Base-by-base conservation (phyloP, 345 rosid genomes). In the Gossypium longicalyx region DNA sequence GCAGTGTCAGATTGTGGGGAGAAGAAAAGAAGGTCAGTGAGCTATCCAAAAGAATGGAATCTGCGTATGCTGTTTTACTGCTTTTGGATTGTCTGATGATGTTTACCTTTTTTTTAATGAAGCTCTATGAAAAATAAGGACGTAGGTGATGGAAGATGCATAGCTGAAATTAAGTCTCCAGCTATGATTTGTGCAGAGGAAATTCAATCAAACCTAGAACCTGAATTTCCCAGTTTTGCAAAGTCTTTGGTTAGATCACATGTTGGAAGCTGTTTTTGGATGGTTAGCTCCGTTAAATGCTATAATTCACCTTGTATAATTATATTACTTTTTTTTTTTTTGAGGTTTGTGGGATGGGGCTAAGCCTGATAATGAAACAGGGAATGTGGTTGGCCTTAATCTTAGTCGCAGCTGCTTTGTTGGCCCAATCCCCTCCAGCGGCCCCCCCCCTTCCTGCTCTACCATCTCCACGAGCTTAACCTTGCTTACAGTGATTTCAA, bases 211-310 rank as follows among this genome's bases (percentile, higher is more conserved):
- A 89, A 88, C 83, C 81, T 89, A 56, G 91, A 85, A 67, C 77
- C 89, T 6, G 65, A 45, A 45, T 80, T 72, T 72, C 94, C 91
- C 69, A 89, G 87, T 79, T 89, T 89, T 70, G 67, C 86, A 73
- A 88, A 86, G 76, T 75, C 79, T 68, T 79, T 89, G 86, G 90
- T 89, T 76, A 85, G 91, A 70, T 87, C 91, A 66, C 93, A 89
- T 77, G 87, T 87, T 38, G 87, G 82, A 64, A 85, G 91, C 77
- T 88, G 94, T 78, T 89, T 83, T 81, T 86, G 91, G 90, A 89
- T 89, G 91, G 93, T 89, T 77, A 75, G 82, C 53, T 45, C 23
- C 2, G 4, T 61, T 29, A 25, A 25, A 71, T 62, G 49, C 61
- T 20, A 53, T 12, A 34, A 68, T 52, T 74, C 62, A 56, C 49